Evolutionary conservation across 768 basidiomycete species (phyloP).

Genomic region (Lentinula lateritia): DNA sequence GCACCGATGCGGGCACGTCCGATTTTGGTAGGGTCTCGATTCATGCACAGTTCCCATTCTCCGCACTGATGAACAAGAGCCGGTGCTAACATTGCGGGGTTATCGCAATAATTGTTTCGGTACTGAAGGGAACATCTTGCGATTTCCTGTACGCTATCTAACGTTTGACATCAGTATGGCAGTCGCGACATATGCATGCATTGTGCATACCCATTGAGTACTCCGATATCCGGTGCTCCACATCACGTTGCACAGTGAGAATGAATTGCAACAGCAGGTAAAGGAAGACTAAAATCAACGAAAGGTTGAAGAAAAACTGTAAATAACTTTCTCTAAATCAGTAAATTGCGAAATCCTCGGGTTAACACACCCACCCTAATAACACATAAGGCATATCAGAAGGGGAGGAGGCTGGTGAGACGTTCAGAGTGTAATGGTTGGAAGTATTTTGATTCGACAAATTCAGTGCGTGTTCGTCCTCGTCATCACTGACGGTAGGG

Average conservation of each 20-base stretch:
- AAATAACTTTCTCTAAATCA: constrained; percentile 56
- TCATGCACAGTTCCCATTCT: constrained; percentile 93
- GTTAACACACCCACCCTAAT: constrained; percentile 59
- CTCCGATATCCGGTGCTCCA: constrained; percentile 80
- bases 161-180: background rate
- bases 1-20: constrained; percentile 88
- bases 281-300: constrained; percentile 71
- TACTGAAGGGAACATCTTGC: constrained; percentile 76
- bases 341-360: background rate
- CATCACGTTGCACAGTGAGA: constrained; percentile 84
- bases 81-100: constrained; percentile 52
- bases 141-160: constrained; percentile 92
- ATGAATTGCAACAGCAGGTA: constrained; percentile 86
- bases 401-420: constrained; percentile 53
- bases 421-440: constrained; percentile 80
- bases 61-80: constrained; percentile 85
- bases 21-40: constrained; percentile 84
- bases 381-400: constrained; percentile 77
- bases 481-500: constrained; percentile 45
- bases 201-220: constrained; percentile 74
- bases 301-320: constrained; percentile 91
- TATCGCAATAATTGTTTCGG: constrained; percentile 80
- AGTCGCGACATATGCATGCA: background rate
- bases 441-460: constrained; percentile 52
- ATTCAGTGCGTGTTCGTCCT: constrained; percentile 21